Evolutionary conservation across 2,329 filamentous ascomycete species (phyloP).

Genomic region (Fusarium nematophilum): DNA sequence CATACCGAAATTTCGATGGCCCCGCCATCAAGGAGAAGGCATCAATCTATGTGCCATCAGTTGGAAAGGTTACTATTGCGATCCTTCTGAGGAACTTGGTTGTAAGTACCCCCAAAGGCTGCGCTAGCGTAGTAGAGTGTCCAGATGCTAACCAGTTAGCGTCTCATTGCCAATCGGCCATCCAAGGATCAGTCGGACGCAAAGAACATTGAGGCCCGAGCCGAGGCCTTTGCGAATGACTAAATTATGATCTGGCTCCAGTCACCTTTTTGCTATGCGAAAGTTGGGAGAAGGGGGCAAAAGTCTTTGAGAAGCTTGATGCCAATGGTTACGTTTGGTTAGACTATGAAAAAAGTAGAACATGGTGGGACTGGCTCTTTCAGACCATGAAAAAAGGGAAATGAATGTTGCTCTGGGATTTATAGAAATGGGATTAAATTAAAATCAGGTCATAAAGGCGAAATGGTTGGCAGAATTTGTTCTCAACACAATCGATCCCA

Average conservation of each 20-base stretch:
- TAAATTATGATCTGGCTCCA: conserved; percentile 27
- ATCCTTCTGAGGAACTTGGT: conserved; percentile 89
- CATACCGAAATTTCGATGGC: conserved; percentile 89
- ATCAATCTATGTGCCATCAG: conserved; percentile 95
- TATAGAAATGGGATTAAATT: conserved; percentile 34
- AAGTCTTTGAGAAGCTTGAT: neutral
- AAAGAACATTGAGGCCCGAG: conserved; percentile 52
- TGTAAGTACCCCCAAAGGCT: conserved; percentile 62
- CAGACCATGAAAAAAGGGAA: conserved; percentile 19
- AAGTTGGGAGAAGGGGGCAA: neutral
- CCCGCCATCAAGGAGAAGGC: conserved; percentile 93
- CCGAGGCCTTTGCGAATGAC: conserved; percentile 55
- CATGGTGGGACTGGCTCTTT: conserved; percentile 1
- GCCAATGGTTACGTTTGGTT: conserved; percentile 24
- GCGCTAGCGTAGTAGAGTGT: neutral
- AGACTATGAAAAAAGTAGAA: conserved; percentile 30
- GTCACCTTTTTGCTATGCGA: neutral
- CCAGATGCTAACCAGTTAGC: conserved; percentile 51
- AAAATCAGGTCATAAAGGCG: conserved; percentile 20
- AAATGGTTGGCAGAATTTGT: conserved; percentile 6
- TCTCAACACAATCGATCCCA: neutral
- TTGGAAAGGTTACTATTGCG: conserved; percentile 97
- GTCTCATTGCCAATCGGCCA: conserved; percentile 63
- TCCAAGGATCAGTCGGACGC: conserved; percentile 52
- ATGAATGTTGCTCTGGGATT: conserved; percentile 33